Base-by-base conservation (phyloP, 345 rosid genomes). In the Trapa incisa region DNA sequence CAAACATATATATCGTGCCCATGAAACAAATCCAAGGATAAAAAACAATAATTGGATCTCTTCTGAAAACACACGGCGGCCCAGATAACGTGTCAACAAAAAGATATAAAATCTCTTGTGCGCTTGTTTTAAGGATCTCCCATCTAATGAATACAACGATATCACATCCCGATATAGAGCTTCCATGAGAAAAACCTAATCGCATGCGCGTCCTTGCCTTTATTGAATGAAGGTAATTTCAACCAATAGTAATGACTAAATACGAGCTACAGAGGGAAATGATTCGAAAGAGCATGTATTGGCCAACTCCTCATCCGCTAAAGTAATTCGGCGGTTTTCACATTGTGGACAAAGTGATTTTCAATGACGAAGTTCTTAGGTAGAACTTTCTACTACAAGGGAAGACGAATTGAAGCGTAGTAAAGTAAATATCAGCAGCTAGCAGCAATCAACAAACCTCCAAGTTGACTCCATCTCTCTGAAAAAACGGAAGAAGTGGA, bases 401-500 rank as follows among this genome's bases (percentile, higher is more conserved):
- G 38, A 10, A 62, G 52, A 15, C 45, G 29, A 63, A 15, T 0
- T 54, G 52, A 62, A 32, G 60, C 13, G 37, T 11, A 22, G 65
- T 39, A 53, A 22, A 33, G 29, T 47, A 15, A 53, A 39, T 41
- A 17, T 22, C 22, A 32, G 64, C 35, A 16, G 11, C 11, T 10
- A 50, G 56, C 32, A 42, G 38, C 37, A 9, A 47, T 32, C 0
- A 42, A 64, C 68, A 12, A 65, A 71, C 73, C 73, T 50, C 68
- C 64, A 36, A 71, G 45, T 41, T 17, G 33, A 48, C 9, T 65
- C 73, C 73, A 71, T 42, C 61, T 71, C 64, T 54, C 37, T 37
- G 72, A 61, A 69, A 64, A 10, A 48, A 70, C 68, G 67, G 78
- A 60, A 45, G 72, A 71, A 65, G 42, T 71, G 7, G 52, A 47